phyloP scores from a whole-genome alignment of 2,329 filamentous ascomycete species.

The Lachnellula willkommii region DNA sequence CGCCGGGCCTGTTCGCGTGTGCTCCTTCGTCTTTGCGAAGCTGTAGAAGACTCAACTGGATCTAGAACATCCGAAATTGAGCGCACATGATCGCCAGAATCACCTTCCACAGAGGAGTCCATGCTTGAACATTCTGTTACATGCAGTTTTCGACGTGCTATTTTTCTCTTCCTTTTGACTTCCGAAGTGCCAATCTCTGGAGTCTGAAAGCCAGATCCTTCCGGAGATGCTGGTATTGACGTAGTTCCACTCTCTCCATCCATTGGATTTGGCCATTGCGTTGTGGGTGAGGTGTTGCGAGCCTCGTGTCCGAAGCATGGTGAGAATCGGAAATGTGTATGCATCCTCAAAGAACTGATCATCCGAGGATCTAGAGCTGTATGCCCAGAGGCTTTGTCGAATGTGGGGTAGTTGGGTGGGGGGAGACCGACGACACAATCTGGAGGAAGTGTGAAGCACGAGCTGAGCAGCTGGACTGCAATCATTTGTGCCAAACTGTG shows the following conservation, averaged over 20 bases:
- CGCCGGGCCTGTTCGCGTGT: not conserved
- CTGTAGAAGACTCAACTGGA: not conserved
- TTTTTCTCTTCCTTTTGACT: constrained; percentile 2
- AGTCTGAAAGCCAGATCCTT: constrained; percentile 3
- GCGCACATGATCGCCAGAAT: constrained; percentile 1
- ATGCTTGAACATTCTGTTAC: constrained; percentile 13
- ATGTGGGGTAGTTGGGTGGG: constrained; percentile 10
- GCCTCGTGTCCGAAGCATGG: constrained; percentile 31
- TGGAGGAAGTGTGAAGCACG: constrained; percentile 30
- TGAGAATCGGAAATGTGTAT: constrained; percentile 29
- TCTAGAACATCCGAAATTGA: constrained; percentile 2
- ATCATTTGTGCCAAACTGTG: constrained; percentile 29
- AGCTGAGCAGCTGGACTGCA: constrained; percentile 28
- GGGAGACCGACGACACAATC: constrained; percentile 14
- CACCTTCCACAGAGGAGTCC: constrained; percentile 1
- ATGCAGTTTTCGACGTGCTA: constrained; percentile 8
- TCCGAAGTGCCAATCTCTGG: constrained; percentile 9
- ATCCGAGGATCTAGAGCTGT: constrained; percentile 22
- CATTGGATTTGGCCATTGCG: constrained; percentile 13
- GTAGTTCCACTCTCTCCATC: constrained; percentile 17
- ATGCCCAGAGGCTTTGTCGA: not conserved
- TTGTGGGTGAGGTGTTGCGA: constrained; percentile 26
- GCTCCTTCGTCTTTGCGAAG: constrained; percentile 1
- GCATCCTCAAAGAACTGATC: constrained; percentile 31
- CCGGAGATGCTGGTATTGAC: not conserved